Conservation (phyloP, 306 rosid genomes). For the Urtica urens region DNA sequence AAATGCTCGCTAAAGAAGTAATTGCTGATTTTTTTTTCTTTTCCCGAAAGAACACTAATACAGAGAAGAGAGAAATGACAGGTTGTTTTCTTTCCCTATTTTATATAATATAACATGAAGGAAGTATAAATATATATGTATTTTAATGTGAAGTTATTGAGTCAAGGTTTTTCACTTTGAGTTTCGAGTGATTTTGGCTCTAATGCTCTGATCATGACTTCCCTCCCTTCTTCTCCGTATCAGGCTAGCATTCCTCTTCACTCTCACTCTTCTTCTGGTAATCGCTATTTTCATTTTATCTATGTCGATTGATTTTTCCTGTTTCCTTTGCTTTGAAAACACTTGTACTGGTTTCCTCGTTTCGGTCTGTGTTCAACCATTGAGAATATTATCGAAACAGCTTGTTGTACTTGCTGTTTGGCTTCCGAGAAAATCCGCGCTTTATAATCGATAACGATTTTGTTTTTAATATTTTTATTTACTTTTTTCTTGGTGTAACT, state of each 20-base stretch:
- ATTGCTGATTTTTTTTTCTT: no score
- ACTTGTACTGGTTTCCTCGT: background rate
- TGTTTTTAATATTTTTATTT: no score
- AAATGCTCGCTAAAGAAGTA: no score
- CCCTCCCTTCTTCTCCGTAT: conserved; percentile 31
- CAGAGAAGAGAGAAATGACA: no score
- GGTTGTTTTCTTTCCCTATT: no score
- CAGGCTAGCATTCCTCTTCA: conserved; percentile 41
- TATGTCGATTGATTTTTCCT: no score
- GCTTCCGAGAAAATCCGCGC: background rate
- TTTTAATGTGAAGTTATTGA: background rate
- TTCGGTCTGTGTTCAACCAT: background rate
- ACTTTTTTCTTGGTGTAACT: background rate
- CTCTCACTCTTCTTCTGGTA: conserved; percentile 32
- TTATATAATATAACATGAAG: no score
- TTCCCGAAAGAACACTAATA: no score
- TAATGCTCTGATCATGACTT: conserved; percentile 52
- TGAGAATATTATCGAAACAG: background rate
- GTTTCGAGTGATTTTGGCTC: conserved; percentile 7
- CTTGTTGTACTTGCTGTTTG: conserved; percentile 8
- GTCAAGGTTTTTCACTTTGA: background rate
- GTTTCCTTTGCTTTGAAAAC: conserved; percentile 3
- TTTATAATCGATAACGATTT: background rate
- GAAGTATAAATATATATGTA: background rate
- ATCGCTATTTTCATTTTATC: conserved; percentile 2